phyloP scores from a whole-genome alignment of 2,329 filamentous ascomycete species.

The Alternaria novae-zelandiae region DNA sequence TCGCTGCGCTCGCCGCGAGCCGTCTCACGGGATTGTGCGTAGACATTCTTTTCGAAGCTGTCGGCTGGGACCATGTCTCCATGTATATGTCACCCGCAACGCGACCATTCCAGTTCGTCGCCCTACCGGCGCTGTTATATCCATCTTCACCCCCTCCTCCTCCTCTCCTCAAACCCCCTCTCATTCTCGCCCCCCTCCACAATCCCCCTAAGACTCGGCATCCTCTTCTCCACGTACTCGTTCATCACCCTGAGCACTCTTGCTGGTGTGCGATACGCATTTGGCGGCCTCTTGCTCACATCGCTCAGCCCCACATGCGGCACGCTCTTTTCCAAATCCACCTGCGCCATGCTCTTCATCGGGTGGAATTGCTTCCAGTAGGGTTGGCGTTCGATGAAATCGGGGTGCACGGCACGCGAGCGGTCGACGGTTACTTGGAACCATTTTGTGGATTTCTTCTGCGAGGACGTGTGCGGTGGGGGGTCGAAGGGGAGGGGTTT shows the following conservation, averaged over 20 bases:
- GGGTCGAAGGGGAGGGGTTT: slow-evolving; percentile 35
- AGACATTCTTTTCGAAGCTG: background rate
- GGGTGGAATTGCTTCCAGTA: slow-evolving; percentile 42
- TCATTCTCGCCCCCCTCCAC: slow-evolving; percentile 30
- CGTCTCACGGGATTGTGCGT: background rate
- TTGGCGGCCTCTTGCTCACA: slow-evolving; percentile 44
- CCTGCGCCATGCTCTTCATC: slow-evolving; percentile 41
- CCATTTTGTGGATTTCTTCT: slow-evolving; percentile 33
- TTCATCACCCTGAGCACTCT: slow-evolving; percentile 34
- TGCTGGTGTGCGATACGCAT: slow-evolving; percentile 42
- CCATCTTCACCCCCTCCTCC: background rate
- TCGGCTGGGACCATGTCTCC: background rate
- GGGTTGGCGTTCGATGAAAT: slow-evolving; percentile 49
- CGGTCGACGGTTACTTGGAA: slow-evolving; percentile 53
- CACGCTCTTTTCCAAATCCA: slow-evolving; percentile 49
- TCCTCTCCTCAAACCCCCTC: background rate
- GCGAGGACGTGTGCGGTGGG: background rate
- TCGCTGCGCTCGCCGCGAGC: background rate
- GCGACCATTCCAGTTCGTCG: background rate
- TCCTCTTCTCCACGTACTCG: slow-evolving; percentile 26
- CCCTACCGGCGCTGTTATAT: background rate
- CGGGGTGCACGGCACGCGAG: slow-evolving; percentile 49
- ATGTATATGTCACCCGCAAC: background rate
- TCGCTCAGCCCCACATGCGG: slow-evolving; percentile 52
- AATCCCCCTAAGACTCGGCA: slow-evolving; percentile 43